Evolutionary conservation across 257 asterid genomes (phyloP).

Genomic region (Verbena officinalis): DNA sequence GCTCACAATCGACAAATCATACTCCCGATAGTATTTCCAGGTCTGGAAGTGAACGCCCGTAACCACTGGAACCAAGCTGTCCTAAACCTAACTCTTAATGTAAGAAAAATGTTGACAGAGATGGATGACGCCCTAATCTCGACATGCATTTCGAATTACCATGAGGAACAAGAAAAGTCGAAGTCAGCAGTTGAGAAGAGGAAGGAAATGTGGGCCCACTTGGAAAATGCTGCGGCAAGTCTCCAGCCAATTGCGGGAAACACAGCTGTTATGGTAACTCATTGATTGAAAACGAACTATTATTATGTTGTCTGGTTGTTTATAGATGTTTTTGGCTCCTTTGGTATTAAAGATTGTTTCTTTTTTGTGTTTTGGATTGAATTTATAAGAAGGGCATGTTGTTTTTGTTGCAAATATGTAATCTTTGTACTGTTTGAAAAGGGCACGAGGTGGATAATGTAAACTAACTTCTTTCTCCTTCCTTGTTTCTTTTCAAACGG

Average conservation of each 20-base stretch:
- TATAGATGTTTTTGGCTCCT: slow-evolving; percentile 10
- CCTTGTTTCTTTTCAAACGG: not conserved
- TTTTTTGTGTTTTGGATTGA: slow-evolving; percentile 6
- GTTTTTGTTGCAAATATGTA: slow-evolving; percentile 21
- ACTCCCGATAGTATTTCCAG: slow-evolving; percentile 77
- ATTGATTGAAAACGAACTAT: slow-evolving; percentile 22
- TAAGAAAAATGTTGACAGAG: slow-evolving; percentile 67
- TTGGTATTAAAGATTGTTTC: not conserved
- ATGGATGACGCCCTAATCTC: slow-evolving; percentile 67
- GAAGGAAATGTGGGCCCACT: slow-evolving; percentile 57
- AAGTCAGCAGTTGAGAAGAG: slow-evolving; percentile 41
- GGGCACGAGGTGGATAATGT: slow-evolving; percentile 30
- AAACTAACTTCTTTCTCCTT: slow-evolving; percentile 20
- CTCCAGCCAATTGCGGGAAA: slow-evolving; percentile 63
- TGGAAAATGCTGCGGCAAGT: slow-evolving; percentile 66
- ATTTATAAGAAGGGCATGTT: slow-evolving; percentile 24
- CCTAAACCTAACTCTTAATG: slow-evolving; percentile 61
- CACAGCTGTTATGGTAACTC: slow-evolving; percentile 66
- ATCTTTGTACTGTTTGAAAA: not conserved
- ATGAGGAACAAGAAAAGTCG: slow-evolving; percentile 48
- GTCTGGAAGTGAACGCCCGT: slow-evolving; percentile 66
- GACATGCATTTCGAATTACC: slow-evolving; percentile 55
- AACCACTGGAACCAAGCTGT: slow-evolving; percentile 87
- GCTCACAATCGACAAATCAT: slow-evolving; percentile 71
- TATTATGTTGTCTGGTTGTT: slow-evolving; percentile 28